Evolutionary conservation across 169 alveolate genomes (phyloP), one percentile per base, ranked within the genome.

Genomic region (Plasmodium gonderi): DNA sequence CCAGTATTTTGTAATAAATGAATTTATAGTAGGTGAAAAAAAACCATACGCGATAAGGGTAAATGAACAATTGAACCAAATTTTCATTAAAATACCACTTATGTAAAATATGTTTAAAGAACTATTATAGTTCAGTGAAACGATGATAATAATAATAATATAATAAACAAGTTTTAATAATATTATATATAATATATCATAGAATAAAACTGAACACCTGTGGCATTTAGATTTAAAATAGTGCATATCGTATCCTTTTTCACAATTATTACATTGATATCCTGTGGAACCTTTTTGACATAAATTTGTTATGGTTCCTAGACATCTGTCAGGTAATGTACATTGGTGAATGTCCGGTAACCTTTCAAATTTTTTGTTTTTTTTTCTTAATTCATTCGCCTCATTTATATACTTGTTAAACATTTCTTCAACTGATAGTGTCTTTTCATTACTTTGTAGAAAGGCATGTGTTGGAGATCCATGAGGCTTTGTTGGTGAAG

Each of bases 241-340:
- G 11, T 74, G 76, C 64, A 90, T 76, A 26, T 95, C 97, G 90
- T 92, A 95, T 26, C 93, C 94, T 47, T 67, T 45, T 64, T 45
- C 49, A n/a, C 97, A 95, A 51, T 85, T 92, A 76, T 92, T 94
- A 83, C 97, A 95, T 42, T 94, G 95, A 42, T 93, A 94, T 38
- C 97, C 97, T 26, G 85, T 60, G 2, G 97, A 94, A 2, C 97
- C 97, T 64, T 91, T 94, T n/a, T 47, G 40, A 42, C 97, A 95
- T 49, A 79, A 47, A 64, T 94, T 90, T 29, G 68, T 64, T 49
- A 93, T 91, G 51, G 90, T 81, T 42, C 91, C 95, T 77, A 83
- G 90, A 79, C 97, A 94, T 47, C 96, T 91, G 72, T 81, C 90
- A 36, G 96, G 93, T 65, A 92, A 31, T 6, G 92, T 82, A 77